Base-by-base conservation (phyloP, 805 yeast species). In the Cyberlindnera mississippiensis region DNA sequence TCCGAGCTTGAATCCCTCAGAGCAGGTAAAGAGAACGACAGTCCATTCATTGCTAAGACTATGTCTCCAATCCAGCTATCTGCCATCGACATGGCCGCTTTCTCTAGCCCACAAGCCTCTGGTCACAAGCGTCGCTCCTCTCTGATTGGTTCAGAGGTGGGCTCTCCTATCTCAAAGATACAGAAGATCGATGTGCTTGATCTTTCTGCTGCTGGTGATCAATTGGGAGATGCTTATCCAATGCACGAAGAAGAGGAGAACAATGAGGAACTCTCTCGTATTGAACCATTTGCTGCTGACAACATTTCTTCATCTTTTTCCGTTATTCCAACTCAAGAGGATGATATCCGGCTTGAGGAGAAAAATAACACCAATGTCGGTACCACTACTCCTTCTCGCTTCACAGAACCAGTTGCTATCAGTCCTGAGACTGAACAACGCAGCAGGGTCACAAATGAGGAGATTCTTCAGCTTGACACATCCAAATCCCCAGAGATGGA, bases 381-480 rank as follows among this genome's bases (percentile, higher is more conserved):
- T 14, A 29, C 33, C 14, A 16, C 20, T 5, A 60, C 64, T 0
- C 67, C 67, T 8, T 43, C 56, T 6, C 52, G 65, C 12, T 38
- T 54, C 5, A 60, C 66, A 7, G 62, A 63, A 39, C 56, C 67
- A 4, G 53, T 53, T 19, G 61, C 66, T 4, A 41, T 49, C 6
- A 55, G 60, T 31, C 66, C 65, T 17, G 45, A 48, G 6, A 56
- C 60, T 17, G 67, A 60, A 31, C 66, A 63, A 36, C 39, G 42
- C 19, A 50, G 54, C 17, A 46, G 52, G 42, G 41, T 52, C 16
- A 38, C 42, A 18, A 50, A 56, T 33, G 53, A 51, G 13, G 45
- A 55, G 2, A 32, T 38, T 2, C 35, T 52, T 13, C 18, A 42
- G 9, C 35, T 55, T 4, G 58, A 53, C 30, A 40, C 51, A 3